Evolutionary conservation across 106 monocot species (phyloP).

Genomic region (Platanthera zijinensis): DNA sequence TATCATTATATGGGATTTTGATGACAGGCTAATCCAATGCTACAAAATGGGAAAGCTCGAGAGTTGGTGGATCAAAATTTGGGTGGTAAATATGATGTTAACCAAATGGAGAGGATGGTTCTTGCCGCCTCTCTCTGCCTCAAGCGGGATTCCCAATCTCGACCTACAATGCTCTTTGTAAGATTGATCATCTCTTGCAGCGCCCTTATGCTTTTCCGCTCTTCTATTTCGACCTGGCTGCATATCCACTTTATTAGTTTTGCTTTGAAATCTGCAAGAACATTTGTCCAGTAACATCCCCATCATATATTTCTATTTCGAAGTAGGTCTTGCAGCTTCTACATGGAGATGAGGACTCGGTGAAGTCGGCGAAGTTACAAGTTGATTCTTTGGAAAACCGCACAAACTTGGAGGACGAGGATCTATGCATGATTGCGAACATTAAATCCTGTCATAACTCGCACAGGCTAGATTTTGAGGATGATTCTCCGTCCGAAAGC

Average conservation of each 20-base stretch:
- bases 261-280: not conserved
- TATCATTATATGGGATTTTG: not conserved
- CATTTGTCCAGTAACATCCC: not conserved
- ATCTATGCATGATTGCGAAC: conserved; percentile 11
- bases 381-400: conserved; percentile 16
- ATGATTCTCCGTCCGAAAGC: conserved; percentile 45
- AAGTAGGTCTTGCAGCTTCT: conserved; percentile 67
- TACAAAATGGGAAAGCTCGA: conserved; percentile 39
- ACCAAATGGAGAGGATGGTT: conserved; percentile 52
- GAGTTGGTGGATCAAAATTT: conserved; percentile 64
- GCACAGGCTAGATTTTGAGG: conserved; percentile 48
- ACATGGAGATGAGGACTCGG: conserved; percentile 46
- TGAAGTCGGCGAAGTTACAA: conserved; percentile 39
- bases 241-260: not conserved
- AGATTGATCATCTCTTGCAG: conserved; percentile 11
- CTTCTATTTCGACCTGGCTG: not conserved
- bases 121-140: conserved; percentile 86
- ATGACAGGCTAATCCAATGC: conserved; percentile 66
- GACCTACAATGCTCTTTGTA: conserved; percentile 65
- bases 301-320: not conserved
- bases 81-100: conserved; percentile 34
- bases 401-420: conserved; percentile 24
- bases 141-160: conserved; percentile 41
- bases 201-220: not conserved
- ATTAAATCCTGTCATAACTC: conserved; percentile 64